phyloP scores from a whole-genome alignment of 2,329 filamentous ascomycete genomes.

The Ascochyta fabae region DNA sequence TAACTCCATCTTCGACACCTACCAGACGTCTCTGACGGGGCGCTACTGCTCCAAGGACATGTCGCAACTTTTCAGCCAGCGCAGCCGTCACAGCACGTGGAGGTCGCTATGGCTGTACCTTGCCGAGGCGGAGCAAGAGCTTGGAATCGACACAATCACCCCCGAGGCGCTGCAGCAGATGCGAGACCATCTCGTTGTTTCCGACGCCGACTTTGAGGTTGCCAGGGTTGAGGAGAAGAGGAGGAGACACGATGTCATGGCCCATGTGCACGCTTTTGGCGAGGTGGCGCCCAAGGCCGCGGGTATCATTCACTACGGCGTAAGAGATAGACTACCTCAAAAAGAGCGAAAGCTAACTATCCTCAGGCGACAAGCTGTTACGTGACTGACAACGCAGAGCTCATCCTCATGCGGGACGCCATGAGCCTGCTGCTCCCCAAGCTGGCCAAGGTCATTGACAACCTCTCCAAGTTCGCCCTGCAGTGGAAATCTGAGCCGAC shows the following conservation, averaged over 20 bases:
- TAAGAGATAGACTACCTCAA: constrained; percentile 51
- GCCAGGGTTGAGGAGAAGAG: constrained; percentile 59
- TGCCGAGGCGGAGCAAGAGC: constrained; percentile 80
- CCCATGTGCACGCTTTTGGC: constrained; percentile 75
- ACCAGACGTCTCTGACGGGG: constrained; percentile 38
- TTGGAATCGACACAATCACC: constrained; percentile 74
- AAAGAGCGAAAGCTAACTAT: constrained; percentile 65
- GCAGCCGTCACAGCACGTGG: constrained; percentile 79
- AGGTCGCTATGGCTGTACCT: constrained; percentile 85
- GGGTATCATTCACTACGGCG: constrained; percentile 78
- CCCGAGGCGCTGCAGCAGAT: constrained; percentile 63
- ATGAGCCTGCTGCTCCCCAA: constrained; percentile 79
- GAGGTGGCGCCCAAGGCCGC: constrained; percentile 76
- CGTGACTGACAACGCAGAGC: constrained; percentile 38
- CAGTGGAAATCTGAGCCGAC: constrained; percentile 75
- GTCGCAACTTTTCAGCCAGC: constrained; percentile 76
- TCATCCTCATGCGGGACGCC: constrained; percentile 75
- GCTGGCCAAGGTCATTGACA: constrained; percentile 78
- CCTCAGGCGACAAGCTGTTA: constrained; percentile 50
- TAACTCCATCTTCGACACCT: constrained; percentile 32
- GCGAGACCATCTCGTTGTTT: constrained; percentile 53
- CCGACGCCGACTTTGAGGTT: constrained; percentile 56
- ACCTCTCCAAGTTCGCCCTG: constrained; percentile 74
- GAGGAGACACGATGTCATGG: constrained; percentile 72
- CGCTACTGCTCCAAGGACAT: constrained; percentile 69